Evolutionary conservation across 2,329 filamentous ascomycete species (phyloP).

Genomic region (Botryotinia narcissicola): DNA sequence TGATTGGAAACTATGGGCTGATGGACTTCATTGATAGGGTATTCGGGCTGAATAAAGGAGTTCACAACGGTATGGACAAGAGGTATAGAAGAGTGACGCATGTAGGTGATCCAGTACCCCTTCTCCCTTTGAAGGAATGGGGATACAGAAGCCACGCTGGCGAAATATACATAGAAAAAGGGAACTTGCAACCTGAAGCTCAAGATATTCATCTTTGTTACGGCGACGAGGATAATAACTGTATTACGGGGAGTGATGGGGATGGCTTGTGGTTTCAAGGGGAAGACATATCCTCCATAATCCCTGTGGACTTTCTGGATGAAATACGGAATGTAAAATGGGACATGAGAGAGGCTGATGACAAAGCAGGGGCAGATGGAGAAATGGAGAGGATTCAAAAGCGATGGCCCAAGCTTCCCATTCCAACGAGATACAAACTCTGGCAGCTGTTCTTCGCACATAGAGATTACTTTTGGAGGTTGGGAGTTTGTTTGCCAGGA

Average conservation of each 20-base stretch:
- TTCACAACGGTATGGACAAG: neutral
- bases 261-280: conserved; percentile 23
- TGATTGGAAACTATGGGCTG: conserved; percentile 57
- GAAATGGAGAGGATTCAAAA: conserved; percentile 20
- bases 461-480: conserved; percentile 92
- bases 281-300: neutral
- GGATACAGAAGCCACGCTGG: conserved; percentile 81
- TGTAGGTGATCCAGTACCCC: conserved; percentile 79
- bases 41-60: conserved; percentile 24
- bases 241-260: conserved; percentile 57
- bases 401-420: conserved; percentile 24
- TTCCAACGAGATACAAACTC: conserved; percentile 60
- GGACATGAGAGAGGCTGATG: neutral
- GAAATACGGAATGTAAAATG: neutral
- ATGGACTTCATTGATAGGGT: conserved; percentile 37
- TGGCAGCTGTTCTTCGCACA: conserved; percentile 94
- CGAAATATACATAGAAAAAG: conserved; percentile 80
- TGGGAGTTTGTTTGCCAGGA: conserved; percentile 85
- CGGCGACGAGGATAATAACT: conserved; percentile 68
- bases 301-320: neutral
- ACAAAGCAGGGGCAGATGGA: conserved; percentile 26
- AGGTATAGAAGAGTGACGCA: conserved; percentile 81
- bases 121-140: conserved; percentile 85
- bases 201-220: conserved; percentile 69
- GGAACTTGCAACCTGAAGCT: conserved; percentile 63